These are phyloP conservation scores for Fusarium lateritium DNA, from an alignment of 2,329 filamentous ascomycete genomes.

Conservation along the genomic window DNA sequence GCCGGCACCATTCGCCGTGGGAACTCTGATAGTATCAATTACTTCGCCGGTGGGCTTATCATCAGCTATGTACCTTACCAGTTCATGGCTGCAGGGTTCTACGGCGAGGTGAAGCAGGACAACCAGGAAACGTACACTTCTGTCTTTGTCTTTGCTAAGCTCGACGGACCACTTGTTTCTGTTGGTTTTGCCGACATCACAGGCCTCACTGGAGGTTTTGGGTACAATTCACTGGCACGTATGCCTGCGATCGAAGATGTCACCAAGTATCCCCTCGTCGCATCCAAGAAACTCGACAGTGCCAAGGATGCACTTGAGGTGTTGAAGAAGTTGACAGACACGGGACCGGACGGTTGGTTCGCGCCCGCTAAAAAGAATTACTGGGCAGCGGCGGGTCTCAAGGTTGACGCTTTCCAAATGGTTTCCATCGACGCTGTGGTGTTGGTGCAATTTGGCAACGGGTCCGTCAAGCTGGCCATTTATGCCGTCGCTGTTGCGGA, in stretches of 20 bases:
- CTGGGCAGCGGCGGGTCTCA: constrained; percentile 15
- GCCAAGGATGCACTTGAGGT: neutral
- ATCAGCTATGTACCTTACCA: neutral
- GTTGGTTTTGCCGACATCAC: neutral
- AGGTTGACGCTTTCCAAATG: constrained; percentile 13
- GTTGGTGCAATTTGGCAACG: neutral
- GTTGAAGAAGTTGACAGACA: neutral
- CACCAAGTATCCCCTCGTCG: neutral
- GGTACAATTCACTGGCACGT: neutral
- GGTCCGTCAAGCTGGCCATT: constrained; percentile 1
- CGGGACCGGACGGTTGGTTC: constrained; percentile 5
- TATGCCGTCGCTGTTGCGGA: constrained; percentile 1
- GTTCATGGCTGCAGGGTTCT: constrained; percentile 1
- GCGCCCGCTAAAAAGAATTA: neutral
- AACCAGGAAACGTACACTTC: neutral
- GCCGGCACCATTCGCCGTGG: neutral
- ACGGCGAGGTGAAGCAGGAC: neutral
- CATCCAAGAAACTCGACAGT: neutral
- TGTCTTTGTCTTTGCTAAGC: neutral
- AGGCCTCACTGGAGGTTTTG: neutral
- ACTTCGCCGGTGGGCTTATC: constrained; percentile 6
- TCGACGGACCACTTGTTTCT: constrained; percentile 1
- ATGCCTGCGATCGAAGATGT: neutral
- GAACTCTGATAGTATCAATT: neutral
- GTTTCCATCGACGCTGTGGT: neutral